Percentiles rank a stretch among this genome's conserved stretches.
Evolutionary conservation across 495 filamentous ascomycete species (phyloP).

Genomic region (Penicillium bialowiezense): DNA sequence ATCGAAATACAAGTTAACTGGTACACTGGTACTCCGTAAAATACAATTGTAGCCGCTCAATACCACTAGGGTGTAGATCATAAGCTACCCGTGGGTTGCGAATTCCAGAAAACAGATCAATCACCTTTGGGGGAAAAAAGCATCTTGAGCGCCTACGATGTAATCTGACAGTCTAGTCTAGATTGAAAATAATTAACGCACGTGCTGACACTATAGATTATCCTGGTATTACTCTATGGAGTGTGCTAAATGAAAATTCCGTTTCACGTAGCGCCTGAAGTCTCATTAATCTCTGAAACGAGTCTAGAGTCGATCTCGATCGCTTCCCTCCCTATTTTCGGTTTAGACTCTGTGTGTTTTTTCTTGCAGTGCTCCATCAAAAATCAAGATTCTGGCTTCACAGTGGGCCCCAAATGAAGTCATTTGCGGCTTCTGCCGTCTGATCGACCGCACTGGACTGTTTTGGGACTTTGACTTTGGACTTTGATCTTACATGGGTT

Average conservation of each 20-base stretch:
- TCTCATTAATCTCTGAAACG: neutral
- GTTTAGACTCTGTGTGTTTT: neutral
- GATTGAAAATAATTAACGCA: no score
- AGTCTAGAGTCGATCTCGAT: slow-evolving; percentile 2
- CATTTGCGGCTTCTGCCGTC: slow-evolving; percentile 25
- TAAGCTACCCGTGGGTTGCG: neutral
- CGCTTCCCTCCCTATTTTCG: neutral
- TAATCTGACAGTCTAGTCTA: neutral
- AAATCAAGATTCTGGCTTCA: slow-evolving; percentile 22
- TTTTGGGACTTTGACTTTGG: slow-evolving; percentile 2
- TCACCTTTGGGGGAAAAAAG: no score
- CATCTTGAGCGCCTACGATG: neutral
- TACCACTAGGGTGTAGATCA: neutral
- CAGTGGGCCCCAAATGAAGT: slow-evolving; percentile 20
- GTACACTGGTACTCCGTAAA: no score
- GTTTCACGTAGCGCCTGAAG: no score
- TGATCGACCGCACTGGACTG: slow-evolving; percentile 16
- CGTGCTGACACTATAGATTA: no score
- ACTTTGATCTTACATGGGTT: neutral
- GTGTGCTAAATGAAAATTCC: no score
- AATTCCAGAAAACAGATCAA: neutral
- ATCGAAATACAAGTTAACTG: no score
- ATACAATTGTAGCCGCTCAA: neutral
- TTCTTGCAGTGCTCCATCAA: neutral
- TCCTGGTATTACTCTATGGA: no score